A percentile compares a stretch with the other conserved stretches of the same genome.
phyloP scores from a whole-genome alignment of 306 rosid species.

The Gillenia trifoliata region DNA sequence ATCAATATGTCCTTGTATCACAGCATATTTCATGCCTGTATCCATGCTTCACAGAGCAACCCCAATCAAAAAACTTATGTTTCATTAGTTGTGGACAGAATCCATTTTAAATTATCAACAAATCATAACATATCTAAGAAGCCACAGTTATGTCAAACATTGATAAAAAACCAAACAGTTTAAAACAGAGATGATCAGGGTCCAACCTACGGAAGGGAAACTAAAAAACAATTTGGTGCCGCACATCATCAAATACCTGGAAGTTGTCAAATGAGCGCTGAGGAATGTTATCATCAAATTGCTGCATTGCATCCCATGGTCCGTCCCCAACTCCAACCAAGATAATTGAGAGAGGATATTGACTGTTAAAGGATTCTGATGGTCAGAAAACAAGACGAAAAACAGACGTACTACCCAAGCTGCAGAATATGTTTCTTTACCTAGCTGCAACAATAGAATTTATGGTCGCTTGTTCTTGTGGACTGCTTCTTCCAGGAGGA shows the following conservation, averaged over 20 bases:
- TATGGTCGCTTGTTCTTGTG: conserved; percentile 80
- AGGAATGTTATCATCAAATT: conserved; percentile 81
- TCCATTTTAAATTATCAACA: background rate
- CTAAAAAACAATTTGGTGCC: background rate
- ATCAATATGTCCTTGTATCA: background rate
- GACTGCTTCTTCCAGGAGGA: conserved; percentile 58
- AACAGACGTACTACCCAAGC: conserved; percentile 3
- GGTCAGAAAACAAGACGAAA: conserved; percentile 22
- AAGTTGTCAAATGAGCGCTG: conserved; percentile 86
- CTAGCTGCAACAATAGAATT: conserved; percentile 76
- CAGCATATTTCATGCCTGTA: background rate
- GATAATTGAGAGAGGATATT: conserved; percentile 81
- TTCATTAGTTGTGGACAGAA: background rate
- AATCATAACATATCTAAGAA: background rate
- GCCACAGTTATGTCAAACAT: background rate
- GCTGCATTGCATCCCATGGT: conserved; percentile 90
- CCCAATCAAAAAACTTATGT: background rate
- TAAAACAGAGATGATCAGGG: background rate
- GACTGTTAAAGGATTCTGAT: conserved; percentile 38
- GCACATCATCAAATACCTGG: conserved; percentile 52
- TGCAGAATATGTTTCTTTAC: conserved; percentile 37
- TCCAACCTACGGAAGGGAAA: background rate
- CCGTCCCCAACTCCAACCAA: conserved; percentile 99
- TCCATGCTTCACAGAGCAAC: background rate
- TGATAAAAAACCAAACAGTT: background rate